Evolutionary conservation across 345 rosid genomes (phyloP).

Genomic region (Citrus reticulata): DNA sequence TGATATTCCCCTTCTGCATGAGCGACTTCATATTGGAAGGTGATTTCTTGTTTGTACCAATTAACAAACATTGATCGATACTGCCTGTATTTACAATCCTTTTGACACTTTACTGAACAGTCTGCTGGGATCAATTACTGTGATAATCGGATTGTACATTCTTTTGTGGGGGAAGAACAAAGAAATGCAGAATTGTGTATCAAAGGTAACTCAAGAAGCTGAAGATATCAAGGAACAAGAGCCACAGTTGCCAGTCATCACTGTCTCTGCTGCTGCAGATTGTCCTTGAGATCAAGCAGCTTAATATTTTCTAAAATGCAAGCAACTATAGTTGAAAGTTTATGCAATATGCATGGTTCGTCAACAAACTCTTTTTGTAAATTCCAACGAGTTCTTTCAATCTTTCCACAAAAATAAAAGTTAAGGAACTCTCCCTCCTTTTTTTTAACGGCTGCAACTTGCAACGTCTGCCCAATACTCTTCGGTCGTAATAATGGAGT

Average conservation of each 20-base stretch:
- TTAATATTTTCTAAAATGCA: neutral
- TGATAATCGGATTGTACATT: constrained; percentile 59
- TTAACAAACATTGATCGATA: neutral
- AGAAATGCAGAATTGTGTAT: constrained; percentile 38
- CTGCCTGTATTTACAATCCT: neutral
- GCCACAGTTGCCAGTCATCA: constrained; percentile 23
- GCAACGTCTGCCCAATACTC: neutral
- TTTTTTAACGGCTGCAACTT: neutral
- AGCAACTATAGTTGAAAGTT: too few relatives aligned
- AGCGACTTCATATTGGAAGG: constrained; percentile 61
- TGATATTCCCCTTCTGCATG: constrained; percentile 54
- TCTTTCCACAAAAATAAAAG: neutral
- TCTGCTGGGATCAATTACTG: constrained; percentile 51
- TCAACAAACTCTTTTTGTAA: neutral
- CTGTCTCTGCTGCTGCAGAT: constrained; percentile 21
- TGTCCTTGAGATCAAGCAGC: constrained; percentile 9
- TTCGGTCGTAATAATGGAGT: neutral
- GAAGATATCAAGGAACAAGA: constrained; percentile 32
- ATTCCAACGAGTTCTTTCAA: neutral
- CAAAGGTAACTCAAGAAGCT: constrained; percentile 33
- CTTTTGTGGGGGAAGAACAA: constrained; percentile 68
- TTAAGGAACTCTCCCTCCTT: neutral
- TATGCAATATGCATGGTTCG: neutral
- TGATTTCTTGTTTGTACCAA: neutral
- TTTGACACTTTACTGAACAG: constrained; percentile 25